Evolutionary conservation across 371 early-diverging fungal genomes (phyloP).

Genomic region (Choanephora cucurbitarum): DNA sequence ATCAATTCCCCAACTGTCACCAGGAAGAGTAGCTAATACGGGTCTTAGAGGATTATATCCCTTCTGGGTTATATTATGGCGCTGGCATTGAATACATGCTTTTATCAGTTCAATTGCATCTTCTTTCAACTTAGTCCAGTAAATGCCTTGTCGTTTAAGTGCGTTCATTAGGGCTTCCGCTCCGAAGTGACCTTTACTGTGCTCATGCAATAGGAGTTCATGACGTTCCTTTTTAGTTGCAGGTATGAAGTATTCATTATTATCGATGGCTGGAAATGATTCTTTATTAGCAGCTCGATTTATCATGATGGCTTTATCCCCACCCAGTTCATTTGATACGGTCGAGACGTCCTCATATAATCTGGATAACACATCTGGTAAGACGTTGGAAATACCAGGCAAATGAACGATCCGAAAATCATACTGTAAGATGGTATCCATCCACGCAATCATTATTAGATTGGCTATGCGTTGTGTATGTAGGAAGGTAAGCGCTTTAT

Average conservation of each 20-base stretch:
- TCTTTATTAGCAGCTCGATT: constrained; percentile 1
- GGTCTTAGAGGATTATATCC: constrained; percentile 11
- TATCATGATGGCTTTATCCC: neutral
- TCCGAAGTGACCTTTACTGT: too few species aligned
- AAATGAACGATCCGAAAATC: constrained; percentile 6
- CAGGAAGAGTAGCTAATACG: constrained; percentile 5
- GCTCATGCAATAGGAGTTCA: too few species aligned
- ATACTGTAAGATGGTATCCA: constrained; percentile 13
- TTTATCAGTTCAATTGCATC: constrained; percentile 18
- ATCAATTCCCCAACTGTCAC: constrained; percentile 13
- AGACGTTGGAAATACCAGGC: constrained; percentile 14
- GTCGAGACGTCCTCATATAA: neutral
- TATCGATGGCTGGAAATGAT: neutral
- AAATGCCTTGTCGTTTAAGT: constrained; percentile 3
- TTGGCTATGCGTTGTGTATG: too few species aligned
- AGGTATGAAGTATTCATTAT: constrained; percentile 2
- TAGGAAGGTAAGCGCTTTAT: too few species aligned
- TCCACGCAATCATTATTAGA: too few species aligned
- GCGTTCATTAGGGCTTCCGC: too few species aligned
- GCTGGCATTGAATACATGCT: constrained; percentile 18
- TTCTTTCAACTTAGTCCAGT: constrained; percentile 22
- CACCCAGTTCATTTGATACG: constrained; percentile 6
- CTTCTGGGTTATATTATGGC: neutral
- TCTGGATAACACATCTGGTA: constrained; percentile 12
- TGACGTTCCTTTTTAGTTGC: too few species aligned